These are phyloP conservation scores for Aureobasidium sp. DNA, from an alignment of 2,329 filamentous ascomycete species.

Conservation along the genomic window DNA sequence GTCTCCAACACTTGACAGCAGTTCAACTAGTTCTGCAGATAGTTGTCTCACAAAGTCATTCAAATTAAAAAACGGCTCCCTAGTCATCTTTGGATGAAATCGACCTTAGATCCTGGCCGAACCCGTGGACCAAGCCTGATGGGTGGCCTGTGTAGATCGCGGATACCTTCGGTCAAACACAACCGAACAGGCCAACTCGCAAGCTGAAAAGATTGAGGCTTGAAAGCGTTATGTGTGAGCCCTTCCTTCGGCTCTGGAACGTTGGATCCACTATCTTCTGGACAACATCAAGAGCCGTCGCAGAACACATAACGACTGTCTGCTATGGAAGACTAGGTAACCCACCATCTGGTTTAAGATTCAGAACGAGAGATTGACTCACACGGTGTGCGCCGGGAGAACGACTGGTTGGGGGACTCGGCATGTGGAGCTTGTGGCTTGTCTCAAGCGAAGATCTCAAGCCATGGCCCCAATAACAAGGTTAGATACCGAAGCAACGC, in stretches of 20 bases:
- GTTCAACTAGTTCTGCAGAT: neutral
- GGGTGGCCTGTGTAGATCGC: neutral
- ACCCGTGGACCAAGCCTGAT: neutral
- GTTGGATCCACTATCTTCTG: neutral
- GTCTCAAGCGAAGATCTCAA: neutral
- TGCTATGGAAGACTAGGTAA: no score
- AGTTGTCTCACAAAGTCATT: neutral
- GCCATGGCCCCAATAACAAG: neutral
- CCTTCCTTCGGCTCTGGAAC: neutral
- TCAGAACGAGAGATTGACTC: neutral
- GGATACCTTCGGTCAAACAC: neutral
- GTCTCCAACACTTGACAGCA: neutral
- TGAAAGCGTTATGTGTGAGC: neutral
- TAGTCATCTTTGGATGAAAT: neutral
- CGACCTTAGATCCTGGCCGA: neutral
- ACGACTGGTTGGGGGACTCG: constrained; percentile 2
- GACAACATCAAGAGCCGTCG: neutral
- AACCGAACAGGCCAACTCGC: neutral
- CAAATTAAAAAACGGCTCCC: neutral
- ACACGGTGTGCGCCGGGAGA: neutral
- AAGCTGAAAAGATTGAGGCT: neutral
- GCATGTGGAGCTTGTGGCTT: constrained; percentile 6
- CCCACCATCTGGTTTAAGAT: neutral
- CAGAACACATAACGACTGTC: neutral
- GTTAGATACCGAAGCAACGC: neutral